A percentile compares a stretch with the other conserved stretches of the same genome.
phyloP scores from a whole-genome alignment of 352 stramenopile genomes.

The Globisporangium parvum region DNA sequence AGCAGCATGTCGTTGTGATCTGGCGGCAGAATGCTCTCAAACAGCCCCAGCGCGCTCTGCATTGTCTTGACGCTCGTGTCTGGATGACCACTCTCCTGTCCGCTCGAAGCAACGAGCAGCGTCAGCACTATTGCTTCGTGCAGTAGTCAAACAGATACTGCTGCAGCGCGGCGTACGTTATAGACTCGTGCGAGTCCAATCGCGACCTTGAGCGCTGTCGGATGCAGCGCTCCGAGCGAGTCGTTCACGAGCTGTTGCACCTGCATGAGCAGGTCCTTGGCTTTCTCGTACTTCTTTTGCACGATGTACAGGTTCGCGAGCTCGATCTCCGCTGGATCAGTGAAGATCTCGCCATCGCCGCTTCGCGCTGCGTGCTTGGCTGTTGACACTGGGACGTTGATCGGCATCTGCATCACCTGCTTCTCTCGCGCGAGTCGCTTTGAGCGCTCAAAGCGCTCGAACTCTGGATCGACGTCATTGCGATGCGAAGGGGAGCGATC shows the following conservation, averaged over 20 bases:
- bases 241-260: conserved; percentile 23
- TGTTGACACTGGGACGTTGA: conserved; percentile 40
- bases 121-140: too few relatives aligned
- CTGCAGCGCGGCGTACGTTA: conserved; percentile 11
- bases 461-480: conserved; percentile 26
- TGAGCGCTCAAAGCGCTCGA: conserved; percentile 41
- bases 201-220: conserved; percentile 53
- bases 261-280: conserved; percentile 25
- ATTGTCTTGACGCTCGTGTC: conserved; percentile 16
- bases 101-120: background rate
- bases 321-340: conserved; percentile 41
- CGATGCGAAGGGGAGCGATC: too few relatives aligned
- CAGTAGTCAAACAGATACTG: background rate
- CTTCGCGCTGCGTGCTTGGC: conserved; percentile 33
- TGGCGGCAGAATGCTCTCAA: conserved; percentile 26
- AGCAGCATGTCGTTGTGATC: conserved; percentile 43
- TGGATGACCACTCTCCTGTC: conserved; percentile 25
- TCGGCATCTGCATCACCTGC: conserved; percentile 44
- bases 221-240: conserved; percentile 37
- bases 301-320: conserved; percentile 49
- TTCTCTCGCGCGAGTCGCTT: conserved; percentile 41
- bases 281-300: conserved; percentile 53
- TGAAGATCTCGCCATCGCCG: conserved; percentile 38
- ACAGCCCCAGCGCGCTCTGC: conserved; percentile 23
- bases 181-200: conserved; percentile 29